Percentiles rank a stretch among this genome's conserved stretches.
phyloP scores from a whole-genome alignment of 768 basidiomycete species.

The Tulasnella sp. region DNA sequence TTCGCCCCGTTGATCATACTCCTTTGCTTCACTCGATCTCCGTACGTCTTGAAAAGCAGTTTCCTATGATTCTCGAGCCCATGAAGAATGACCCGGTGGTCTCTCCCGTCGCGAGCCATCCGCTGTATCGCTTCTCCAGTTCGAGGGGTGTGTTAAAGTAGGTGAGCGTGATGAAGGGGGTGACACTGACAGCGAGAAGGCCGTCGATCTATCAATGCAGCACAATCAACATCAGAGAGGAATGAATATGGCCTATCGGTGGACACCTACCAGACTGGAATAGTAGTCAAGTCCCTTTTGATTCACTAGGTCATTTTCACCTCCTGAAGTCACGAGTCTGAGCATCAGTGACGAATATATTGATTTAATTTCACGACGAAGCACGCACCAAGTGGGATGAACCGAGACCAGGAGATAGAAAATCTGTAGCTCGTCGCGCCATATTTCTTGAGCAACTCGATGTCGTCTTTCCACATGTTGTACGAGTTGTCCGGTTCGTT shows the following conservation, averaged over 20 bases:
- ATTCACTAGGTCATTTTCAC: constrained; percentile 61
- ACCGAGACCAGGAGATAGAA: constrained; percentile 62
- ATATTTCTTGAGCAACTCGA: constrained; percentile 47
- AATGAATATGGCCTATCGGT: constrained; percentile 48
- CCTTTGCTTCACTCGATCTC: constrained; percentile 67
- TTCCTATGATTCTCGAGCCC: constrained; percentile 40
- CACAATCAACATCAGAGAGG: constrained; percentile 37
- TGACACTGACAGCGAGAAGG: constrained; percentile 21
- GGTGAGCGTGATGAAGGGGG: constrained; percentile 42
- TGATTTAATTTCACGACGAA: too few relatives aligned
- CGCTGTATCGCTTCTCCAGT: constrained; percentile 59
- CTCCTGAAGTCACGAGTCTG: constrained; percentile 22
- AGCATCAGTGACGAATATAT: too few relatives aligned
- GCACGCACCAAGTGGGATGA: constrained; percentile 48
- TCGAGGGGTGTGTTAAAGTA: constrained; percentile 72
- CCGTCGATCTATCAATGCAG: constrained; percentile 21
- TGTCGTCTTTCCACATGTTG: constrained; percentile 52
- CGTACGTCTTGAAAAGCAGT: constrained; percentile 63
- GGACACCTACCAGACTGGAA: constrained; percentile 56
- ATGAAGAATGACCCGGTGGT: constrained; percentile 49
- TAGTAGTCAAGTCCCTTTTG: constrained; percentile 59
- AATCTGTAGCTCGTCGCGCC: constrained; percentile 68
- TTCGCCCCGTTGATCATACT: constrained; percentile 19
- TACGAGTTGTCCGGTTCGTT: constrained; percentile 64
- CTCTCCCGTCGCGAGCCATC: constrained; percentile 55